Percentiles rank a stretch among this genome's conserved stretches.
Conservation (phyloP, 306 rosid species). For the Trifolium subterraneum region DNA sequence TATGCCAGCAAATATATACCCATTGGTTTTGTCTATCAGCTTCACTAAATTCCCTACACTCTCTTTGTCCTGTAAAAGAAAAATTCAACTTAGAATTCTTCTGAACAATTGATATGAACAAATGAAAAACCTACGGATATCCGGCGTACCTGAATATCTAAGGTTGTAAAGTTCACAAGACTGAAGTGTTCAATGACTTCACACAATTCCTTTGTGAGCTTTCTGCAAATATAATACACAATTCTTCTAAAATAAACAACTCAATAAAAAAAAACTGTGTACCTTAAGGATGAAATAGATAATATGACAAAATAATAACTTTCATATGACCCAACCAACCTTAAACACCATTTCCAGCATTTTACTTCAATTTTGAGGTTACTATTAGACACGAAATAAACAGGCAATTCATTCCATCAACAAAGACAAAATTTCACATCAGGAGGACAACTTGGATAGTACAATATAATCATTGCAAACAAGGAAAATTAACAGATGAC, state of each 20-base stretch:
- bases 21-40: slow-evolving; percentile 84
- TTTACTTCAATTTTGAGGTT: slow-evolving; percentile 21
- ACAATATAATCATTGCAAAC: slow-evolving; percentile 24
- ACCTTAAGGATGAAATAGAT: slow-evolving; percentile 21
- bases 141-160: slow-evolving; percentile 83
- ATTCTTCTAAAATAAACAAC: not conserved
- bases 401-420: slow-evolving; percentile 5
- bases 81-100: slow-evolving; percentile 8
- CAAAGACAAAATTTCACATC: slow-evolving; percentile 21
- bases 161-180: slow-evolving; percentile 81
- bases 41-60: slow-evolving; percentile 91
- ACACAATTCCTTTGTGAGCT: slow-evolving; percentile 93
- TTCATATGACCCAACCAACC: slow-evolving; percentile 21
- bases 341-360: slow-evolving; percentile 14
- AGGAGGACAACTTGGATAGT: slow-evolving; percentile 22
- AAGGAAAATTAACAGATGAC: slow-evolving; percentile 24
- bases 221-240: slow-evolving; percentile 62
- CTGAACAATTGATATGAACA: slow-evolving; percentile 26
- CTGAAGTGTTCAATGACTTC: slow-evolving; percentile 76
- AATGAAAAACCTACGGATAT: slow-evolving; percentile 5
- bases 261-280: slow-evolving; percentile 6
- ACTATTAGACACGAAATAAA: slow-evolving; percentile 16
- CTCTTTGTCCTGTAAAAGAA: slow-evolving; percentile 83
- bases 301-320: slow-evolving; percentile 24
- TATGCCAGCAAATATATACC: slow-evolving; percentile 88